These are phyloP conservation scores for Pezizomycotina sp. DNA, from an alignment of 2,329 filamentous ascomycete genomes.

Conservation along the genomic window DNA sequence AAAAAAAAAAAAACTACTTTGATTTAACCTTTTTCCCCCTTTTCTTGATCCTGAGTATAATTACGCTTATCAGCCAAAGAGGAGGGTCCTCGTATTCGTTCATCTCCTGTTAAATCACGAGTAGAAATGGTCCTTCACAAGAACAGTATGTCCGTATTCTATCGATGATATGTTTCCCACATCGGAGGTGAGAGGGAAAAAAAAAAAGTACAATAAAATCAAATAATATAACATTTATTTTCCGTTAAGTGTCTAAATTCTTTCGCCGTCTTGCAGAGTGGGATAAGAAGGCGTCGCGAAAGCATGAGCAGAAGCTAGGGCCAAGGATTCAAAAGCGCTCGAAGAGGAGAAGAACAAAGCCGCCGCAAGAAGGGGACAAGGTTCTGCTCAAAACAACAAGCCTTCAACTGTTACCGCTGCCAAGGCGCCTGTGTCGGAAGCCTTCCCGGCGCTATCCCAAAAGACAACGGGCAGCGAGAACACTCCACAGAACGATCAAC, in stretches of 20 bases:
- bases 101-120: neutral
- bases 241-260: constrained; percentile 3
- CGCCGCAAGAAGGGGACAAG: constrained; percentile 18
- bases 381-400: no score
- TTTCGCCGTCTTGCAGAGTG: constrained; percentile 20
- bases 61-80: no score
- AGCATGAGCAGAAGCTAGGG: constrained; percentile 23
- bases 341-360: constrained; percentile 22
- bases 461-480: constrained; percentile 3
- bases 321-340: constrained; percentile 18
- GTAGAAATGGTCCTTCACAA: constrained; percentile 25
- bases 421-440: no score
- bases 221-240: neutral
- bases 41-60: no score
- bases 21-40: no score
- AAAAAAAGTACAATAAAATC: no score
- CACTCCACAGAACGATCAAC: constrained; percentile 6
- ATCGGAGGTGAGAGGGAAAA: no score
- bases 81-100: no score
- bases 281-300: constrained; percentile 24
- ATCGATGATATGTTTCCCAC: no score
- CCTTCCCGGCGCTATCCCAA: no score
- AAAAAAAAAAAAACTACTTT: no score
- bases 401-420: no score
- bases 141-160: constrained; percentile 23